Percentiles rank a stretch among this genome's conserved stretches.
phyloP scores from a whole-genome alignment of 148 eudicot genomes.

The Pouteria glomerata region DNA sequence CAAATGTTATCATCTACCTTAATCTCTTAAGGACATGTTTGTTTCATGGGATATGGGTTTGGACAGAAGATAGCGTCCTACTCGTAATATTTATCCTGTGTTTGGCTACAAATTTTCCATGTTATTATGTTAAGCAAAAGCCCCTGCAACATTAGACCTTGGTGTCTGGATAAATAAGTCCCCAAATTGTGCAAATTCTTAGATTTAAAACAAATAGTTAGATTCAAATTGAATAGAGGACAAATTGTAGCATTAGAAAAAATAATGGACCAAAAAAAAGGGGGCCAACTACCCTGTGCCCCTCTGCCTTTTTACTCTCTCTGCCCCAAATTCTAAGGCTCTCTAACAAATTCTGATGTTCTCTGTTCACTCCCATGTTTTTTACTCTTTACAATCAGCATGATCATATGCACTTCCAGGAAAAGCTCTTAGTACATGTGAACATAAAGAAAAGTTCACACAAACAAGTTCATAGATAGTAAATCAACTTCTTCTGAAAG shows the following conservation, averaged over 20 bases:
- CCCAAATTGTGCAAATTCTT: too few species aligned
- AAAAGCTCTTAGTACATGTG: background rate
- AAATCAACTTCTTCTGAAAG: background rate
- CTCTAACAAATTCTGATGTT: background rate
- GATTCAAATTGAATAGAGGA: too few species aligned
- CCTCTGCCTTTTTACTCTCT: background rate
- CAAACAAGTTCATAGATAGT: slow-evolving; percentile 1
- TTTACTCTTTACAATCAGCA: background rate
- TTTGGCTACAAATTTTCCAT: too few species aligned
- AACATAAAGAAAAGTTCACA: background rate
- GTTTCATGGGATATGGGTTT: too few species aligned
- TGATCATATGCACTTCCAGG: background rate
- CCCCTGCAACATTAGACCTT: too few species aligned
- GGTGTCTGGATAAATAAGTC: too few species aligned
- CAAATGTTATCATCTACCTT: background rate
- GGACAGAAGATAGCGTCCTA: too few species aligned
- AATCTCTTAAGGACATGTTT: too few species aligned
- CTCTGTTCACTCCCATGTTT: background rate
- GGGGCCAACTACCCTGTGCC: background rate
- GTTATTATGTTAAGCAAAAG: too few species aligned
- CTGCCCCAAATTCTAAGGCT: background rate
- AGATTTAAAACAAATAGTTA: too few species aligned
- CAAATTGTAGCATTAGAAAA: background rate
- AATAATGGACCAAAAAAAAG: background rate
- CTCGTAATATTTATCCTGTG: too few species aligned